Base-by-base conservation (phyloP, 2,329 filamentous ascomycete species). In the Apiospora pterosperma region DNA sequence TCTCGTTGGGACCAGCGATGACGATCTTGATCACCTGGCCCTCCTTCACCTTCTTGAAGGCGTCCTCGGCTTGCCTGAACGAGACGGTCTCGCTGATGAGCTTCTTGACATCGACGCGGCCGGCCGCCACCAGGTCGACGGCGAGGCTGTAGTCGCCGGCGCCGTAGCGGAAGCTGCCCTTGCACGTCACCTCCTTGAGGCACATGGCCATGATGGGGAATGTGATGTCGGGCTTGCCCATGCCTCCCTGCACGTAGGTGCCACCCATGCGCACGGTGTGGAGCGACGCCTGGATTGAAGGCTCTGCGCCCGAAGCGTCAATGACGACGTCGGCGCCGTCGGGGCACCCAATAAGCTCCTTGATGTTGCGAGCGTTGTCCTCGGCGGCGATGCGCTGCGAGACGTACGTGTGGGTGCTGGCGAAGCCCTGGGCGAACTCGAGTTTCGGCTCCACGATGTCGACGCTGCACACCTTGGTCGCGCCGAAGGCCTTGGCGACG, bases 131-230 rank as follows among this genome's bases (percentile, higher is more conserved):
- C 67, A 98, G 83, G 68, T 92, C 88, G 58, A 97, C 84, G 5
- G 93, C 93, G 7, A 94, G 86, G 75, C 89, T 86, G 79, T 97
- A 98, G 78, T 97, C 95, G 23, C 94, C 94, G 63, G 88, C 86
- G 4, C 90, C 90, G 78, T 98, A 98, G 42, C 95, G 88, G 84
- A 98, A 98, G 67, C 90, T 94, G 25, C 95, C 95, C 75, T 90
- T 92, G 59, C 92, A 85, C 12, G 90, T 96, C 62, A 97, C 83
- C 82, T 98, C 95, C 81, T 97, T 97, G 61, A 89, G 85, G 77
- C 93, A 96, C 74, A 96, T 84, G 5, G 92, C 90, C 86, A 95
- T 92, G 76, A 98, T 97, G 62, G 95, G 95, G 82, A 97, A 97
- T 10, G 80, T 91, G 76, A 97, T 94, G 73, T 97, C 92, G 42